Base-by-base conservation (phyloP, 805 yeast species). In the Ogataea nonfermentans region DNA sequence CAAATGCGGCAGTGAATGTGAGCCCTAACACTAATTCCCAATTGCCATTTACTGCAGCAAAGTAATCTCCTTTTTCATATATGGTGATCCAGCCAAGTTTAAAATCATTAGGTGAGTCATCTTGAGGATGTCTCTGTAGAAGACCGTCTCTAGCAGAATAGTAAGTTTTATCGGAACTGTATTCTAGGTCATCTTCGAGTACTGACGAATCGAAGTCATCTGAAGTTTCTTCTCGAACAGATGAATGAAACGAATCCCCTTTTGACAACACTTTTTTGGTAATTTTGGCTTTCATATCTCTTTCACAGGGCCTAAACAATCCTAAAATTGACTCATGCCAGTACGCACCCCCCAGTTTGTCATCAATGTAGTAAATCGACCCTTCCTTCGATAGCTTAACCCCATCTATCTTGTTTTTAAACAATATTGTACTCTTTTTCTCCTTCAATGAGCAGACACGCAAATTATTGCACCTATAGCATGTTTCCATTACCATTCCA, bases 1-100 rank as follows among this genome's bases (percentile, higher is more conserved):
- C 70, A 49, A 65, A 64, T 0, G 81, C 81, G 1, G 65, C 66
- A 2, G 81, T 80, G 41, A 78, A 61, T 0, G 78, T 71, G 49
- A 74, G 50, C 0, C 81, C 82, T 16, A 80, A 45, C 1, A 71
- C 74, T 34, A 70, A 46, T 46, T 78, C 81, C 71, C 79, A 79
- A 62, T 69, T 67, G 0, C 81, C 81, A 2, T 56, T 47, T n/a
- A 40, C 37, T 47, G 49, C 15, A 45, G 56, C 37, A 42, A 55
- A 46, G 65, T 56, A 56, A 10, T 47, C 36, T 2, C 34, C 57
- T 30, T 74, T 74, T 16, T 79, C 82, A 48, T 72, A 78, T 2
- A 80, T 62, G 0, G 85, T 79, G 2, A 80, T 57, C 86, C 86
- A 81, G 0, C 86, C 86, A 24, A 79, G 47, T 50, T 78, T 80